Base-by-base conservation (phyloP, 1,139 yeast genomes). In the Debaryomyces psychrophilus region DNA sequence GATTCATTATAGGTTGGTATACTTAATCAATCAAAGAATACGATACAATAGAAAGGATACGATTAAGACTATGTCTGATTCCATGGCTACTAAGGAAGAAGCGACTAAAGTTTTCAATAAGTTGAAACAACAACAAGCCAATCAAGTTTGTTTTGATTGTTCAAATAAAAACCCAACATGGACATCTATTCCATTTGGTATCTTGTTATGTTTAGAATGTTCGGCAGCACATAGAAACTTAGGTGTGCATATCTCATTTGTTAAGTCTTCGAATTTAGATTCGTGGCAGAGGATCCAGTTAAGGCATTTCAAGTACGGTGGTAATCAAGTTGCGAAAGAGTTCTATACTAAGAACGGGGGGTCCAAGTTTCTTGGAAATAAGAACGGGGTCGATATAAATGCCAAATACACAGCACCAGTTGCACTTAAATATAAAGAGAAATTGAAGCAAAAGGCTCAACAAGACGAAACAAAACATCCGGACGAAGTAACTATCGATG, bases 291-390 rank as follows among this genome's bases (percentile, higher is more conserved):
- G 90, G 53, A 84, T 83, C 56, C 96, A 93, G 66, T 74, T 93
- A 64, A 79, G 97, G 61, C 83, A 90, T 62, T 90, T 93, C 80
- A 90, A 92, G 62, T 81, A 87, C 50, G 98, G 98, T 45, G 99
- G 98, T 15, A 93, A 93, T 67, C 85, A 85, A 58, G 79, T 78
- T 41, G 96, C 97, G 37, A 83, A 84, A 55, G 96, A 88, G 48
- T 93, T 82, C 60, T 87, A 87, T 65, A 67, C 81, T 56, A 88
- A 88, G 67, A 84, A 90, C 60, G 96, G 96, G 38, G 97, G 97
- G 14, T 76, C 89, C 22, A 83, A 82, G 59, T 84, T 71, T 58
- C 71, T 90, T 47, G 61, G 56, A 50, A 53, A 52, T 47, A 68
- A 67, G 49, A 66, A 69, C 23, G 71, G 74, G 37, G 77, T 77